Base-by-base conservation (phyloP, 2,329 filamentous ascomycete genomes). In the Hirsutella rhossiliensis region DNA sequence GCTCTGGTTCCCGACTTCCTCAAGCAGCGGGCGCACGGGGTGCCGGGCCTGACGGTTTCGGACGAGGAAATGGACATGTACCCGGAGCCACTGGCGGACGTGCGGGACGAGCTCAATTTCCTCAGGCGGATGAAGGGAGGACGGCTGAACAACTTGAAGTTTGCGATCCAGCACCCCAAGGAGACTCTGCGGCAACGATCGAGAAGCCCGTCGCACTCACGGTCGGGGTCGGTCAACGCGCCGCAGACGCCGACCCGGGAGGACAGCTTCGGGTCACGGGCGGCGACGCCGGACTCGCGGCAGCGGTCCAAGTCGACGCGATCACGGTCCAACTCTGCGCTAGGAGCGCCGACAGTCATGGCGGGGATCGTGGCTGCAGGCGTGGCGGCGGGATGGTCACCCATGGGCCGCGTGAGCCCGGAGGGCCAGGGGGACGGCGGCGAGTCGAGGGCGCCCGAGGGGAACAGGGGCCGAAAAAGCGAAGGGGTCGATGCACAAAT, bases 101-200 rank as follows among this genome's bases (percentile, higher is more conserved):
- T 94, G 52, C 77, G 82, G 36, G 82, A 90, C 55, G 85, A 92
- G 60, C 78, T 94, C 40, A 78, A 80, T 44, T 92, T 87, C 66
- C 72, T 92, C 56, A 84, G 84, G 65, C 80, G 74, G 52, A 75
- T 90, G 64, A 87, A 85, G 65, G 87, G 87, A 51, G 87, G 86
- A 34, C 83, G 86, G 47, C 66, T 94, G 47, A 89, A 87, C 67
- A 82, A 84, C 57, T 69, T 94, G 52, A 87, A 81, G 63, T 90
- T 87, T 60, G 80, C 81, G 46, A 78, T 90, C 49, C 71, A 80
- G 56, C 81, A 90, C 56, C 84, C 85, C 47, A 80, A 78, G 55
- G 81, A 88, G 60, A 76, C 76, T 3, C 75, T 87, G 54, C 68
- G 80, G 52, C 67, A 72, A 40, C 72, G 72, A 53, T 78, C 74